These are phyloP conservation scores for Colletotrichum endophyticum DNA, from an alignment of 2,329 filamentous ascomycete species.

Conservation along the genomic window DNA sequence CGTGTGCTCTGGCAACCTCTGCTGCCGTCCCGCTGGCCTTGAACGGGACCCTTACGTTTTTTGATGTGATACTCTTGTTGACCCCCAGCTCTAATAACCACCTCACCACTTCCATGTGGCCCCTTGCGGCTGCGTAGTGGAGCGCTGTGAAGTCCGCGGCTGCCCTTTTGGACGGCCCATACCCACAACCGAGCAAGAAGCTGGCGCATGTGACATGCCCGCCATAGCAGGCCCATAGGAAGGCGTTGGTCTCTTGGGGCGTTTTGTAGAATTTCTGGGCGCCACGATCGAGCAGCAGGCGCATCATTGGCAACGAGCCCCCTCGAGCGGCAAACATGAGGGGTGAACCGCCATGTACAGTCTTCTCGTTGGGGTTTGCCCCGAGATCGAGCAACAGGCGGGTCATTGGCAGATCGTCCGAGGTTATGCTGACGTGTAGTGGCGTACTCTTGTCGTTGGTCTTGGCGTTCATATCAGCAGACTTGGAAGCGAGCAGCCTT, in stretches of 20 bases:
- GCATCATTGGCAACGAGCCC: neutral
- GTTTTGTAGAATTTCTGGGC: neutral
- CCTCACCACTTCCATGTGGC: neutral
- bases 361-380: neutral
- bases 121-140: neutral
- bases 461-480: neutral
- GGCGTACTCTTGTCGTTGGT: neutral
- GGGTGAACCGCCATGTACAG: neutral
- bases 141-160: neutral
- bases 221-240: neutral
- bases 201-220: neutral
- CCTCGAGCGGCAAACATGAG: neutral
- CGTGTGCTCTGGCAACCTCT: constrained; percentile 1
- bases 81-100: constrained; percentile 16
- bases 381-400: neutral
- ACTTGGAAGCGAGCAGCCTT: neutral
- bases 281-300: neutral
- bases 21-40: constrained; percentile 3
- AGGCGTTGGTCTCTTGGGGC: neutral
- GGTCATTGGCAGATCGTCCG: neutral
- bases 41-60: neutral
- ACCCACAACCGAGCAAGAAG: neutral
- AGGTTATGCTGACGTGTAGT: neutral
- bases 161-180: neutral
- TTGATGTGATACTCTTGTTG: neutral